These are phyloP conservation scores for Lactarius quietus DNA, from an alignment of 768 basidiomycete genomes.

Conservation along the genomic window DNA sequence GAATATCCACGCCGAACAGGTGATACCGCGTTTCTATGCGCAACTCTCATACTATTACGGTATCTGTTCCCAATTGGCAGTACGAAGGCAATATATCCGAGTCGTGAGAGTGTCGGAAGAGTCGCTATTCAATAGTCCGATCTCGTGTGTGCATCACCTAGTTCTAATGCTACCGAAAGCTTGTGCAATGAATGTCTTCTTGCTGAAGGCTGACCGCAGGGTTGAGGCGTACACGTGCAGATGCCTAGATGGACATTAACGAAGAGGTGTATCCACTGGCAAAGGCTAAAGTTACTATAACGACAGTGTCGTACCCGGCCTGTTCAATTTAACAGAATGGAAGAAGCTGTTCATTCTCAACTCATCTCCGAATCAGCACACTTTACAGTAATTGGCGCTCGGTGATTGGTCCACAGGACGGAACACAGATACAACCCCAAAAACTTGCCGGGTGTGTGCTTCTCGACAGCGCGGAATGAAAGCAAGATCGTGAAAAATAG, in stretches of 20 bases:
- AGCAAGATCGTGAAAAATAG: not conserved
- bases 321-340: not conserved
- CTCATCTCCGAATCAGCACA: not conserved
- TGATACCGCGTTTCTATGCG: not conserved
- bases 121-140: not conserved
- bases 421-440: not conserved
- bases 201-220: not conserved
- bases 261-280: no score
- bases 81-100: not conserved
- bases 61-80: no score
- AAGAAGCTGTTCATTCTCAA: not conserved
- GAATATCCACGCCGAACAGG: not conserved
- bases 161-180: not conserved
- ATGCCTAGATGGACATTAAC: not conserved
- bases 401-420: not conserved
- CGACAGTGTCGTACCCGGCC: not conserved
- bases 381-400: not conserved
- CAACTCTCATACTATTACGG: not conserved
- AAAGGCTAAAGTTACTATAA: not conserved
- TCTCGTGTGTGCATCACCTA: not conserved
- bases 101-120: not conserved
- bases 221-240: not conserved
- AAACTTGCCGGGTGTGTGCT: not conserved
- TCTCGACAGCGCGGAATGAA: not conserved
- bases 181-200: not conserved